Evolutionary conservation across 2,329 filamentous ascomycete genomes (phyloP).

Genomic region (Colletotrichum liaoningense): DNA sequence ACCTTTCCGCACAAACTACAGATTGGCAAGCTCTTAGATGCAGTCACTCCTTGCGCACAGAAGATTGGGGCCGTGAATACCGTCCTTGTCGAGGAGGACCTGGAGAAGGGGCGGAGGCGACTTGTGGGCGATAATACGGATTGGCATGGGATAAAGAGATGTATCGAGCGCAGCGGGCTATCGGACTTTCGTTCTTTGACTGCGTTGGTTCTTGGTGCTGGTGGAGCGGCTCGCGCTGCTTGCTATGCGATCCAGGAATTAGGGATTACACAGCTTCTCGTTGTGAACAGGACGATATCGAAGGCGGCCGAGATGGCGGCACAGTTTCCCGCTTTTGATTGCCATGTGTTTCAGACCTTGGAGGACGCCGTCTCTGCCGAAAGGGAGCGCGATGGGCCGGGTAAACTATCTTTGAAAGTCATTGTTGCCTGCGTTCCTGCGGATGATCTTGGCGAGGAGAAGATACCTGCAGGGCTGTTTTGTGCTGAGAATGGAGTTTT

Average conservation of each 20-base stretch:
- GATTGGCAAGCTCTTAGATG: conserved; percentile 2
- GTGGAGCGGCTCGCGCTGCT: background rate
- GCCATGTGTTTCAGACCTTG: background rate
- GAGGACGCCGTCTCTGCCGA: background rate
- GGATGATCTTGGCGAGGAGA: background rate
- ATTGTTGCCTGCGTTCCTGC: conserved; percentile 6
- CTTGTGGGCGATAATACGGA: conserved; percentile 9
- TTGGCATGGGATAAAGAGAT: conserved; percentile 8
- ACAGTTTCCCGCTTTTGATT: background rate
- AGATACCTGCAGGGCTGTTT: background rate
- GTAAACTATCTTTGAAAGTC: background rate
- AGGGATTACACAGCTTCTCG: background rate
- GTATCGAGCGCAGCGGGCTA: background rate
- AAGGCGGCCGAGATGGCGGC: background rate
- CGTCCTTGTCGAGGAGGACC: background rate
- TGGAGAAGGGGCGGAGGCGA: background rate
- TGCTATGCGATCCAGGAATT: conserved; percentile 5
- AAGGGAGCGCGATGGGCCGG: background rate
- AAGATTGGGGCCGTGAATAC: conserved; percentile 10
- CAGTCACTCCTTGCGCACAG: background rate
- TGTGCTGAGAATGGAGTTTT: background rate
- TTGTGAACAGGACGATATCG: conserved; percentile 12
- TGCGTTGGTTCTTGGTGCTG: conserved; percentile 6
- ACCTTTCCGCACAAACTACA: conserved; percentile 8
- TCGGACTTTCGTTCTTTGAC: background rate